Percentiles rank a stretch among this genome's conserved stretches.
Evolutionary conservation across 2,329 filamentous ascomycete species (phyloP).

Genomic region (Aspergillus sergii): DNA sequence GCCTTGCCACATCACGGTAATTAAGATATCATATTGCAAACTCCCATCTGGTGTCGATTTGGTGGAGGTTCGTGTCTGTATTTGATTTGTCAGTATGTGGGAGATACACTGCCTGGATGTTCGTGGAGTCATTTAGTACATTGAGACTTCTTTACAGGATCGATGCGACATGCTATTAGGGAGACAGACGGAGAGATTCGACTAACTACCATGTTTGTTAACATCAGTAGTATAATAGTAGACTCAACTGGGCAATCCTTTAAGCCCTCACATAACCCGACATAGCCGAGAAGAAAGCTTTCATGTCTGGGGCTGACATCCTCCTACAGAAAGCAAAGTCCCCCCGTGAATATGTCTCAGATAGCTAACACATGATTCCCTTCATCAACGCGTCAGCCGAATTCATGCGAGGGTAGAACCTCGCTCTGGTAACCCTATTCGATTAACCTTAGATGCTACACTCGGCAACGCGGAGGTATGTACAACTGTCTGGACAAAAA

Average conservation of each 20-base stretch:
- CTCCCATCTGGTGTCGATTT: neutral
- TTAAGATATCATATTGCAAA: neutral
- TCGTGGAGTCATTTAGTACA: neutral
- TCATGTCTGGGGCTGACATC: neutral
- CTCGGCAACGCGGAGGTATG: neutral
- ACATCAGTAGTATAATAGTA: neutral
- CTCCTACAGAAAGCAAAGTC: neutral
- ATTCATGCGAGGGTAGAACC: neutral
- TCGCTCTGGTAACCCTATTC: neutral
- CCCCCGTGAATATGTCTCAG: neutral
- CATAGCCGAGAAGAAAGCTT: neutral
- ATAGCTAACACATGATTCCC: neutral
- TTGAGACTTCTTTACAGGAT: neutral
- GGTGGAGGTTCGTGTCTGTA: neutral
- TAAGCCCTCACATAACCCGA: neutral
- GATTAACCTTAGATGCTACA: neutral
- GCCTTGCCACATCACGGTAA: too few species aligned
- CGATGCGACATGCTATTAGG: neutral
- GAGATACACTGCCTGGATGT: neutral
- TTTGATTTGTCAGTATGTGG: neutral
- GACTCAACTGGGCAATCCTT: rapidly evolving
- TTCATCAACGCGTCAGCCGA: neutral
- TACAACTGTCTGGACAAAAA: neutral
- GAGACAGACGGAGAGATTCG: neutral
- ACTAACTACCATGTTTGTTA: neutral